Evolutionary conservation across 2,329 filamentous ascomycete species (phyloP).

Genomic region (Ascochyta pisi): DNA sequence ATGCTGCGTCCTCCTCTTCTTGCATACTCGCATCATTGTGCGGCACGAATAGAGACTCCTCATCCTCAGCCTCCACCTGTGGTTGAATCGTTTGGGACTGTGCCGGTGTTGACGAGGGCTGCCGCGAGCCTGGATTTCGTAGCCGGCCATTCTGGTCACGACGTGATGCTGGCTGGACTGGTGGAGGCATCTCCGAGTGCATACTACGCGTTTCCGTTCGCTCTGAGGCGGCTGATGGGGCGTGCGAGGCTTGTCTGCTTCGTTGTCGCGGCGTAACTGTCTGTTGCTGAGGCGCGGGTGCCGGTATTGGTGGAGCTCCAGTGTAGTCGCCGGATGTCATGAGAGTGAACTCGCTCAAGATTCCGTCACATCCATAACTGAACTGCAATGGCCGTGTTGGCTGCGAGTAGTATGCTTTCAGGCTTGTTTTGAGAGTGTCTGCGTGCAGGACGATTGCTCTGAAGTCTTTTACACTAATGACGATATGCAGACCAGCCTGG

Average conservation of each 20-base stretch:
- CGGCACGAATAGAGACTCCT: constrained; percentile 75
- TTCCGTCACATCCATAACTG: constrained; percentile 71
- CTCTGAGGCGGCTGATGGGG: constrained; percentile 33
- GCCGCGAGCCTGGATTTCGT: constrained; percentile 38
- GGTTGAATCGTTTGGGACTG: constrained; percentile 14
- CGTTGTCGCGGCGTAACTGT: constrained; percentile 50
- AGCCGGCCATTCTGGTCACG: constrained; percentile 37
- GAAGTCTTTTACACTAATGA: constrained; percentile 84
- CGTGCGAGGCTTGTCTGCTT: constrained; percentile 43
- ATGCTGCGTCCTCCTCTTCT: constrained; percentile 68
- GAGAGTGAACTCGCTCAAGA: constrained; percentile 78
- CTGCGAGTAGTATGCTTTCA: constrained; percentile 73
- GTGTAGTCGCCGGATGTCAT: constrained; percentile 77
- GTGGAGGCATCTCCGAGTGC: constrained; percentile 54
- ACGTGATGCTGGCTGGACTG: constrained; percentile 43
- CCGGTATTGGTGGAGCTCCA: constrained; percentile 47
- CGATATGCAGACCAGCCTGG: constrained; percentile 77
- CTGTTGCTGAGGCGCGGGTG: constrained; percentile 48
- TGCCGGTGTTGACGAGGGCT: constrained; percentile 22
- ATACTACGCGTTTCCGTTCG: constrained; percentile 28
- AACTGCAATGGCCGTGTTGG: constrained; percentile 76
- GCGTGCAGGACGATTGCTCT: constrained; percentile 80
- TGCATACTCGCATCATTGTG: constrained; percentile 62
- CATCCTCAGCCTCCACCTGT: constrained; percentile 58
- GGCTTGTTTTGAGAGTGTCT: constrained; percentile 69